Evolutionary conservation across 768 basidiomycete species (phyloP), one percentile per base, ranked within the genome.

Genomic region (Hydnomerulius pinastri): DNA sequence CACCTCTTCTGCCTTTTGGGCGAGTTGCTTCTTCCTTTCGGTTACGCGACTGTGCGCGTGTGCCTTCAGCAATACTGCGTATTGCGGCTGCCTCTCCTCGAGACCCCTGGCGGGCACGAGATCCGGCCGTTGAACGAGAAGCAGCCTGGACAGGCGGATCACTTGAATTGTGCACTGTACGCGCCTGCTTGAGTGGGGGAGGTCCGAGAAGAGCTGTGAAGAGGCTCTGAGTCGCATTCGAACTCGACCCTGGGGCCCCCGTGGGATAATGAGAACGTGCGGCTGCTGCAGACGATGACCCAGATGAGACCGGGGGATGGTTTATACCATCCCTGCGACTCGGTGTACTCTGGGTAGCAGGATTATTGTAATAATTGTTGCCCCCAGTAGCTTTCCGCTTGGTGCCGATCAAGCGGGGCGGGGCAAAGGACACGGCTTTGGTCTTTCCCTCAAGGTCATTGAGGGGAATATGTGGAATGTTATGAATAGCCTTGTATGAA

Each of bases 401-500:
- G 58, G 80, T 75, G 64, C 77, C 73, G 70, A 78, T 73, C 70
- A 81, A 71, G 68, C 81, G 79, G 68, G 74, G 67, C 53, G 75
- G 73, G 40, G 73, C 66, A 52, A 73, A 72, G 48, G 71, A 68
- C 60, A 80, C 77, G 51, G 56, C 61, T 46, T 69, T 71, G 33
- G 73, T 70, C 60, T 83, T 83, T 13, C 80, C 77, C 66, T 92
- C 91, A 40, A 90, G 78, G 54, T 91, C 88, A 60, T 78, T 77
- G 42, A 91, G 71, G 38, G 85, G 75, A 43, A 83, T 72, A 48
- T 83, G 80, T 9, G 85, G 73, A 48, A 88, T 70, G 65, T 90
- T 87, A 67, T 90, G 80, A 12, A 78, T 77, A 4, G 90, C 88
- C 71, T 92, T 92, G 78, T 87, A 91, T 2, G 86, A 85, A 20